A percentile compares a stretch with the other conserved stretches of the same genome.
Conservation (phyloP, 2,329 filamentous ascomycete genomes). For the Ceratocystis destructans region DNA sequence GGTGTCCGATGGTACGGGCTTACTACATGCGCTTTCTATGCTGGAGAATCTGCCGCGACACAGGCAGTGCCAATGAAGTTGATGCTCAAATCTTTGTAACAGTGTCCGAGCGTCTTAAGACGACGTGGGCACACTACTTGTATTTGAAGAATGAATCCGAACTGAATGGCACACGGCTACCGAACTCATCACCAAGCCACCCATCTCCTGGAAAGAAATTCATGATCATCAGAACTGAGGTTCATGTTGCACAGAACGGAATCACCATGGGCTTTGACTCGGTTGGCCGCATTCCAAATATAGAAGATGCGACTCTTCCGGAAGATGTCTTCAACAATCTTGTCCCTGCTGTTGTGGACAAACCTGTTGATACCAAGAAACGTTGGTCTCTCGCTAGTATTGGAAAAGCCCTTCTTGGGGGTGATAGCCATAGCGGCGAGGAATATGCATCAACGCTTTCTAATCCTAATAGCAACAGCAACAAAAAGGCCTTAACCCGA, state of each 20-base stretch:
- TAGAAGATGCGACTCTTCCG: slow-evolving; percentile 21
- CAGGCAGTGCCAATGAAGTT: slow-evolving; percentile 48
- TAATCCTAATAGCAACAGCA: slow-evolving; percentile 22
- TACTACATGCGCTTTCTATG: slow-evolving; percentile 86
- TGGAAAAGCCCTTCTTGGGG: slow-evolving; percentile 41
- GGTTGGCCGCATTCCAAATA: slow-evolving; percentile 26
- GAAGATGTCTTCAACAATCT: slow-evolving; percentile 23
- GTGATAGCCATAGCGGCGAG: slow-evolving; percentile 12
- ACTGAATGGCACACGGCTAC: slow-evolving; percentile 23
- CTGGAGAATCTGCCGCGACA: slow-evolving; percentile 73
- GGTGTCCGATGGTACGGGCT: slow-evolving; percentile 88
- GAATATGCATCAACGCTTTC: slow-evolving; percentile 21
- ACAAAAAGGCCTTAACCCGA: neutral
- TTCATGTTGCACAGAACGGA: slow-evolving; percentile 34
- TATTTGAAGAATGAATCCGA: slow-evolving; percentile 58
- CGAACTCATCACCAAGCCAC: slow-evolving; percentile 67
- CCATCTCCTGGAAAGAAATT: slow-evolving; percentile 76
- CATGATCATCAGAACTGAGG: slow-evolving; percentile 74
- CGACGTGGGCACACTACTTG: slow-evolving; percentile 66
- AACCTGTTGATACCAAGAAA: slow-evolving; percentile 37
- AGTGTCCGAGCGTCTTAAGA: slow-evolving; percentile 53
- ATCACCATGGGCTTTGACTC: slow-evolving; percentile 39
- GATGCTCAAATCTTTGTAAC: slow-evolving; percentile 56
- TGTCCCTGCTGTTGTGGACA: slow-evolving; percentile 19
- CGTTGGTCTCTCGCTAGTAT: slow-evolving; percentile 50